Evolutionary conservation across 2,329 filamentous ascomycete species (phyloP).

Genomic region (Colletotrichum tanaceti): DNA sequence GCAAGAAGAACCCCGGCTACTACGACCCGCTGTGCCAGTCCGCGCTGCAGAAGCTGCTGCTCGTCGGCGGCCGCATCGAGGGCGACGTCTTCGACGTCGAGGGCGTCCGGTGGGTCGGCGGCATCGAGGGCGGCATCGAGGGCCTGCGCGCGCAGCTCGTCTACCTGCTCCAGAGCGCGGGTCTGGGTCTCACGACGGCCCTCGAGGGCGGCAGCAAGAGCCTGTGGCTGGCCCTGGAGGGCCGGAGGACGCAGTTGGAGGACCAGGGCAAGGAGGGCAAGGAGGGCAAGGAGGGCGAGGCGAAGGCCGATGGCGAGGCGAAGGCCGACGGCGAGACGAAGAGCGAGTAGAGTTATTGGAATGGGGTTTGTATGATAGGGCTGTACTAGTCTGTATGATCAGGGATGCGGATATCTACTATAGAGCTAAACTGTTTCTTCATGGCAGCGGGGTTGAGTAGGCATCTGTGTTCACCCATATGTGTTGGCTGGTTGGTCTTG

Average conservation of each 20-base stretch:
- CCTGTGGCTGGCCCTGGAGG: slow-evolving; percentile 89
- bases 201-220: slow-evolving; percentile 84
- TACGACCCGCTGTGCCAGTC: slow-evolving; percentile 82
- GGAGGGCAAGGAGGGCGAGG: slow-evolving; percentile 40
- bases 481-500: neutral
- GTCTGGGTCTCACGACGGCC: slow-evolving; percentile 79
- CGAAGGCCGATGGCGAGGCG: slow-evolving; percentile 43
- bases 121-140: slow-evolving; percentile 84
- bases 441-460: neutral
- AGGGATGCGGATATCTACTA: slow-evolving; percentile 36
- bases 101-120: slow-evolving; percentile 73
- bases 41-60: slow-evolving; percentile 85
- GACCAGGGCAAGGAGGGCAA: no score
- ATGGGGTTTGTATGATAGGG: slow-evolving; percentile 39
- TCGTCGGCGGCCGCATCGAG: slow-evolving; percentile 89
- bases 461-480: neutral
- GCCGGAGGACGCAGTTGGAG: slow-evolving; percentile 82
- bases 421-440: slow-evolving; percentile 29
- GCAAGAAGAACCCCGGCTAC: slow-evolving; percentile 82
- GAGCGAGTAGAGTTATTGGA: slow-evolving; percentile 21
- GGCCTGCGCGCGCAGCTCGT: slow-evolving; percentile 86
- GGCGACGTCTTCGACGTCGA: slow-evolving; percentile 83
- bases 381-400: slow-evolving; percentile 39
- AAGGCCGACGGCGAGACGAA: slow-evolving; percentile 42
- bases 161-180: slow-evolving; percentile 81